Evolutionary conservation across 768 basidiomycete genomes (phyloP), one percentile per base, ranked within the genome.

Genomic region (Gymnopilus dilepis): DNA sequence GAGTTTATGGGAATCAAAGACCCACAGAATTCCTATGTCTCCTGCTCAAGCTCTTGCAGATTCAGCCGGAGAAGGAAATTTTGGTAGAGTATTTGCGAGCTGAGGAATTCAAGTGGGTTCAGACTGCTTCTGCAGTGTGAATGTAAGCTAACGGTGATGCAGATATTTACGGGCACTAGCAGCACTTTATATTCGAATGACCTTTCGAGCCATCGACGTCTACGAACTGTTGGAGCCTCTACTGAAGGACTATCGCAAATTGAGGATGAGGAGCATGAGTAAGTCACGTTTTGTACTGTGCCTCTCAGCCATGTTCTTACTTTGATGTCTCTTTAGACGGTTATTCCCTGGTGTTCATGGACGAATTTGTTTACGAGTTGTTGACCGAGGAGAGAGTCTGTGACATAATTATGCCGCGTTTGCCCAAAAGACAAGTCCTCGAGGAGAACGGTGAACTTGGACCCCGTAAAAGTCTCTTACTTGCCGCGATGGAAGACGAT

Each of bases 51-150:
- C 83, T 99, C 53, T 82, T 99, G 43, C 97, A 98, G 76, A 89
- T 99, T 52, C 97, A 99, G 72, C 97, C 97, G 3, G 94, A 98
- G 77, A 97, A 96, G 74, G 97, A 99, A 77, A 98, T 99, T 56
- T 73, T 99, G 53, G 79, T 99, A 1, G 97, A 99, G 72, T 99
- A 99, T 72, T 79, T 99, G 22, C 86, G 89, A 57, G 97, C 95
- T 6, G 97, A 99, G 62, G 97, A 99, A 74, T 99, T 98, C 84
- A 99, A 99, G 97, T 97, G 65, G 57, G 91, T 80, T 33, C n/a
- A 26, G 33, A 45, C 38, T 51, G 15, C 43, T 42, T 13, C 52
- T 5, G 34, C 33, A 38, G 56, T 60, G 21, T 42, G 53, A 30
- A 33, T 5, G 22, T 65, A 21, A 62, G 51, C 6, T 55, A 21